Percentiles rank a stretch among this genome's conserved stretches.
phyloP scores from a whole-genome alignment of 306 rosid genomes.

The Biancaea sappan region DNA sequence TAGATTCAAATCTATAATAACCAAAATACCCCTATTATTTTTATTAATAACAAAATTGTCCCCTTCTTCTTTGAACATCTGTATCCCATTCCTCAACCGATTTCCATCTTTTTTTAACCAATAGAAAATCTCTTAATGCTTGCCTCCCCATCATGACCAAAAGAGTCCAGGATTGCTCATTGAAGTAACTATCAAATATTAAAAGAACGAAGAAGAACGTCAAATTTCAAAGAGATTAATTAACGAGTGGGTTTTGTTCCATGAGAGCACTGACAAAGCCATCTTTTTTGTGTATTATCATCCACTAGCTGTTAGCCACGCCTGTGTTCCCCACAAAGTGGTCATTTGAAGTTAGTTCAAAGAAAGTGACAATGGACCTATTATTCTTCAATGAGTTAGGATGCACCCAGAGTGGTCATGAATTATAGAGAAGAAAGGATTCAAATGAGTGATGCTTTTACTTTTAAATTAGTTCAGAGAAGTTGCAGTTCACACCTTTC shows the following conservation, averaged over 20 bases:
- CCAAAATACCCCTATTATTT: no score
- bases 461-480: slow-evolving; percentile 53
- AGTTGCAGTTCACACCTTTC: slow-evolving; percentile 44
- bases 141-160: neutral
- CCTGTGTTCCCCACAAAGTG: no score
- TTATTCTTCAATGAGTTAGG: neutral
- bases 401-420: neutral
- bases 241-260: no score
- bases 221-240: slow-evolving; percentile 6
- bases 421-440: slow-evolving; percentile 17
- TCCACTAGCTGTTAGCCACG: no score
- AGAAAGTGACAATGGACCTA: slow-evolving; percentile 33
- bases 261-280: no score
- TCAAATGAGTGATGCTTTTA: slow-evolving; percentile 22
- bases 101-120: no score
- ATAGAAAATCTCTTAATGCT: slow-evolving; percentile 21
- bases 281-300: neutral
- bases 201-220: neutral
- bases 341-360: slow-evolving; percentile 22
- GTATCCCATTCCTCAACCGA: no score
- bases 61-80: no score
- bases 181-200: neutral
- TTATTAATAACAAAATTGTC: no score
- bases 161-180: slow-evolving; percentile 11
- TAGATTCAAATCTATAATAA: no score